Percentiles rank a stretch among this genome's conserved stretches.
Evolutionary conservation across 257 asterid genomes (phyloP).

Genomic region (Salvia miltiorrhiza): DNA sequence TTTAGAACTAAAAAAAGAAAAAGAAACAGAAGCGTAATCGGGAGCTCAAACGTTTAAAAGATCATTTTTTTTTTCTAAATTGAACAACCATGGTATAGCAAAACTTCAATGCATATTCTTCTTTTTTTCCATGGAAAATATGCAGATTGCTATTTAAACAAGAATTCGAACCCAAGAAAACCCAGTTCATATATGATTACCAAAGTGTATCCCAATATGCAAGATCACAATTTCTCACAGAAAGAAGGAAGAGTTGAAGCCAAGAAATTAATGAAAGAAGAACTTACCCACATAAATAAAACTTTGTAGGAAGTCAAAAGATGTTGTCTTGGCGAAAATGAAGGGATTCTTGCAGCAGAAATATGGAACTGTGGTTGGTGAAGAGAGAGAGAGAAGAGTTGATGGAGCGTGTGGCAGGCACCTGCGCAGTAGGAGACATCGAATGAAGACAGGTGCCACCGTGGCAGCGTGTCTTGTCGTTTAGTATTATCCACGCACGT

Average conservation of each 20-base stretch:
- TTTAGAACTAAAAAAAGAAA: neutral
- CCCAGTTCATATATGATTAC: neutral
- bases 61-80: neutral
- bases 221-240: neutral
- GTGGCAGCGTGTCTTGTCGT: slow-evolving; percentile 12
- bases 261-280: slow-evolving; percentile 4
- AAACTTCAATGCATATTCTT: neutral
- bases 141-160: neutral
- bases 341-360: neutral
- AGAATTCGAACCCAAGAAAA: neutral
- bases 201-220: slow-evolving; percentile 1
- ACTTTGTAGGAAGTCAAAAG: slow-evolving; percentile 9
- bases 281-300: neutral
- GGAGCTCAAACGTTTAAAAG: neutral
- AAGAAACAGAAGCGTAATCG: neutral
- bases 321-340: neutral
- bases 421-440: slow-evolving; percentile 19
- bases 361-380: neutral
- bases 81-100: neutral
- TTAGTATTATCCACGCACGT: slow-evolving; percentile 19
- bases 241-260: neutral
- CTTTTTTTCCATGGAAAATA: neutral
- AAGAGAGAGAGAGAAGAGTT: slow-evolving; percentile 12
- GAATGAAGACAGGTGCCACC: slow-evolving; percentile 26
- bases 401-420: slow-evolving; percentile 52